A percentile compares a stretch with the other conserved stretches of the same genome.
phyloP scores from a whole-genome alignment of 192 early-diverging fungal species.

The Piromyces sp. region DNA sequence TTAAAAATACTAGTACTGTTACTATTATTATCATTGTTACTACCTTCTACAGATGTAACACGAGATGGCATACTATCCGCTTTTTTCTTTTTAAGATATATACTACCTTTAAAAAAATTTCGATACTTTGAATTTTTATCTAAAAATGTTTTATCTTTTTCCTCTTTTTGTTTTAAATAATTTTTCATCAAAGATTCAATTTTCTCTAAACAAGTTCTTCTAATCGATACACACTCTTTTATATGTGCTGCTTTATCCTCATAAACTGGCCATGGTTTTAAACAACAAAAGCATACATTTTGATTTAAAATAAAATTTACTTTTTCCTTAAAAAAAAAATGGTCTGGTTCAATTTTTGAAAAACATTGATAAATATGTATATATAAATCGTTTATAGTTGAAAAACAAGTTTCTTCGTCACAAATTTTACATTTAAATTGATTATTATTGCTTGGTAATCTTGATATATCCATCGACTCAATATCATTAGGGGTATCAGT shows the following conservation, averaged over 20 bases:
- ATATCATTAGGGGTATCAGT: neutral
- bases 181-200: neutral
- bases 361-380: neutral
- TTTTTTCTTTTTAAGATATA: neutral
- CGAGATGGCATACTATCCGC: neutral
- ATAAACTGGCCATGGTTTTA: neutral
- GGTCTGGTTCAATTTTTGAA: neutral
- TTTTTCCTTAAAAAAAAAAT: neutral
- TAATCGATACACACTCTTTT: neutral
- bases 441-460: neutral
- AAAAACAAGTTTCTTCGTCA: neutral
- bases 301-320: neutral
- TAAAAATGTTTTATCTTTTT: neutral
- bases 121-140: neutral
- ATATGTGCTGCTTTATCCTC: neutral
- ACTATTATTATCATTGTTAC: neutral
- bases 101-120: neutral
- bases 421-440: neutral
- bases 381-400: neutral
- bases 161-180: neutral
- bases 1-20: neutral
- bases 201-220: neutral
- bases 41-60: neutral
- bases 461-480: neutral
- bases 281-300: neutral